Percentiles rank a stretch among this genome's conserved stretches.
Evolutionary conservation across 306 rosid species (phyloP).

Genomic region (Fagus sylvatica): DNA sequence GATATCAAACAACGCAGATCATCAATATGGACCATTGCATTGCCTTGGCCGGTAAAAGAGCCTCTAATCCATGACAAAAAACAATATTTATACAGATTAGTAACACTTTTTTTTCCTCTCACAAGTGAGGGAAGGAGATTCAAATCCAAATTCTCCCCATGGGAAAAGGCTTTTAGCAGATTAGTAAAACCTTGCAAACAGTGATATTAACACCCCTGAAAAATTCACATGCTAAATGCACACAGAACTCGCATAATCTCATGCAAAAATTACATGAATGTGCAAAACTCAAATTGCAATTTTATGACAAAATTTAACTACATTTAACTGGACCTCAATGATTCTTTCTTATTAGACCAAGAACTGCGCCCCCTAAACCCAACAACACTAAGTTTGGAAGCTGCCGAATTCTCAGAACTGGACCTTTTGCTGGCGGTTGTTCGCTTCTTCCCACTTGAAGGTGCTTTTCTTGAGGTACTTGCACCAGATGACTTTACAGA

Average conservation of each 20-base stretch:
- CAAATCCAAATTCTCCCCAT: background rate
- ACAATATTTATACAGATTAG: too few species aligned
- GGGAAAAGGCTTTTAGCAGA: background rate
- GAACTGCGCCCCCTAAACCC: conserved; percentile 81
- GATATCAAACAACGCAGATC: too few species aligned
- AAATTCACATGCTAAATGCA: background rate
- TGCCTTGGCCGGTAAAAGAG: too few species aligned
- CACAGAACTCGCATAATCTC: too few species aligned
- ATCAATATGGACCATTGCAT: too few species aligned
- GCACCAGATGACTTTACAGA: conserved; percentile 37
- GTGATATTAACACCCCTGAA: background rate
- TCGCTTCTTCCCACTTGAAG: conserved; percentile 45
- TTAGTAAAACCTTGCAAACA: background rate
- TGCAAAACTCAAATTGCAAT: background rate
- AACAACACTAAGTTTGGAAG: conserved; percentile 71
- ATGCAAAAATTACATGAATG: background rate
- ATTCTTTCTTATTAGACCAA: conserved; percentile 44
- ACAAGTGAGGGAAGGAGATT: too few species aligned
- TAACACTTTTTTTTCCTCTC: too few species aligned
- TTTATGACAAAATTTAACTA: conserved; percentile 3
- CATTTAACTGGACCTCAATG: conserved; percentile 39
- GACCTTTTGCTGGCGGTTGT: conserved; percentile 37
- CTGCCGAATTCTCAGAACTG: conserved; percentile 40
- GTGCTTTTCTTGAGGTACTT: conserved; percentile 39
- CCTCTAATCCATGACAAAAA: too few species aligned